These are phyloP conservation scores for Sugiyamaella grinbergsii DNA, from an alignment of 1,139 yeast genomes.

Conservation along the genomic window DNA sequence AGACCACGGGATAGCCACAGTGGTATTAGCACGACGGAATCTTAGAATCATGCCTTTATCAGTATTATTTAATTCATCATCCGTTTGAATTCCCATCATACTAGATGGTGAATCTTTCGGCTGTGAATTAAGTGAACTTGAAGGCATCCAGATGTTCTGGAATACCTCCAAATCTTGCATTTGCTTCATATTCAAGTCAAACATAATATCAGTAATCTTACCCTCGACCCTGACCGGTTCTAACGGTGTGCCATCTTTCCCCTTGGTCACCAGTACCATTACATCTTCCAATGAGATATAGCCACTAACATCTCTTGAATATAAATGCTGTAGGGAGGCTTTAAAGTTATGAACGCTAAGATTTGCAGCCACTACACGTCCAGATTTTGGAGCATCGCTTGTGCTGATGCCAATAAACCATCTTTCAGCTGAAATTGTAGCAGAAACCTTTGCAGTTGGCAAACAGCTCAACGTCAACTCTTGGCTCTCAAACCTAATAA, in stretches of 20 bases:
- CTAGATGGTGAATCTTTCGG: background rate
- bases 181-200: constrained; percentile 78
- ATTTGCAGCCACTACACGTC: constrained; percentile 48
- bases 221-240: constrained; percentile 49
- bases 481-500: constrained; percentile 70
- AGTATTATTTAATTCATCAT: background rate
- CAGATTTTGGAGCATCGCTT: constrained; percentile 46
- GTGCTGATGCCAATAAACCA: constrained; percentile 62
- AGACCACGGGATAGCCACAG: constrained; percentile 76
- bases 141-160: constrained; percentile 80
- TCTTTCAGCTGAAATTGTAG: constrained; percentile 72
- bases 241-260: constrained; percentile 29
- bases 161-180: constrained; percentile 83
- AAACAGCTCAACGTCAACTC: constrained; percentile 80
- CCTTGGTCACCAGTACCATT: constrained; percentile 43
- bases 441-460: constrained; percentile 90
- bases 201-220: constrained; percentile 56
- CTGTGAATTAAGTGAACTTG: constrained; percentile 7
- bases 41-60: constrained; percentile 48
- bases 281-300: constrained; percentile 60
- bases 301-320: constrained; percentile 87
- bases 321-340: constrained; percentile 83
- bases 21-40: constrained; percentile 61
- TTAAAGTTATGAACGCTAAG: constrained; percentile 55
- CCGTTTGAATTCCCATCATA: background rate